These are phyloP conservation scores for Microascus cirrosus DNA, from an alignment of 2,329 filamentous ascomycete species.

Conservation along the genomic window DNA sequence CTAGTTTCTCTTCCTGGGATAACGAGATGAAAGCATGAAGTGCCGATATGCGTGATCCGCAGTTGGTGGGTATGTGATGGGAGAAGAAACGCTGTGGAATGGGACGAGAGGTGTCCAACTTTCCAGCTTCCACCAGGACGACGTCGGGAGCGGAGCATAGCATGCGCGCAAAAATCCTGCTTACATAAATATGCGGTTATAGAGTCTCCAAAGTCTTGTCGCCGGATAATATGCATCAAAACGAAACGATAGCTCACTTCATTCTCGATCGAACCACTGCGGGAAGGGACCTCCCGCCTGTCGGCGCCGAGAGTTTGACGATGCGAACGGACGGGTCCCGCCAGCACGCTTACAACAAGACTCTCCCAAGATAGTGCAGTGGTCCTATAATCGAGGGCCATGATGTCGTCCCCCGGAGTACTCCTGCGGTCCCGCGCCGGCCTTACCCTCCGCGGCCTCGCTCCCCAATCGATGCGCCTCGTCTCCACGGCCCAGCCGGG, in stretches of 20 bases:
- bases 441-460: background rate
- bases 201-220: background rate
- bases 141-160: background rate
- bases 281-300: background rate
- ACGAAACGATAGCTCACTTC: background rate
- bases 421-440: constrained; percentile 1
- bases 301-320: background rate
- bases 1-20: background rate
- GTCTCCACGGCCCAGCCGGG: constrained; percentile 1
- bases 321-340: background rate
- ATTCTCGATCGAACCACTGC: constrained; percentile 1
- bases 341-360: background rate
- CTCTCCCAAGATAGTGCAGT: background rate
- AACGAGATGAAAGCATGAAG: background rate
- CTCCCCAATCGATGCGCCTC: background rate
- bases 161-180: background rate
- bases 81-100: background rate
- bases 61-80: background rate
- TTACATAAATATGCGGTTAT: background rate
- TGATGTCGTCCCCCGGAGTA: background rate
- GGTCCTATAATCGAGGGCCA: background rate
- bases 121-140: constrained; percentile 1
- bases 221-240: background rate
- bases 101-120: background rate
- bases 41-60: background rate